Evolutionary conservation across 140 eudicot species (phyloP).

Genomic region (Bidens hawaiensis): DNA sequence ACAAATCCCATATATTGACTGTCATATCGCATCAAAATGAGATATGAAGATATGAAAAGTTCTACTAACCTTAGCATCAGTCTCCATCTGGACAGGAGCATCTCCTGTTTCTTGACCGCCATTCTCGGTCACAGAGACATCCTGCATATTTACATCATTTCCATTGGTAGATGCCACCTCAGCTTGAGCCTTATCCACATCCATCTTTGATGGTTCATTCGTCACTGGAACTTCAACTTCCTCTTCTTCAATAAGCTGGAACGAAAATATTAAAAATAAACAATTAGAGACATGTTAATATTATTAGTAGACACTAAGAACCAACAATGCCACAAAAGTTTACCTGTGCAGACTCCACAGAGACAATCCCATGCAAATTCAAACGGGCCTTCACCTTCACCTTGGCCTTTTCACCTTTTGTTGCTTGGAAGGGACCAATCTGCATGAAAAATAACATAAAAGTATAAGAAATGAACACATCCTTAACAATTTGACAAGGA

Average conservation of each 20-base stretch:
- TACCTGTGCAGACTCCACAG: slow-evolving; percentile 87
- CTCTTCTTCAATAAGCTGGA: slow-evolving; percentile 90
- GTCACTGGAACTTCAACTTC: slow-evolving; percentile 81
- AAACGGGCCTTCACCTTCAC: slow-evolving; percentile 77
- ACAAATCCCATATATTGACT: not conserved
- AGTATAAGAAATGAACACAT: not conserved
- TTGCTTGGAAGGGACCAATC: slow-evolving; percentile 91
- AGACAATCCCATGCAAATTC: slow-evolving; percentile 84
- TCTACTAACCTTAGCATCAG: slow-evolving; percentile 66
- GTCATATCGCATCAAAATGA: not conserved
- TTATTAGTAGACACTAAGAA: not conserved
- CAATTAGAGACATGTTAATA: not conserved
- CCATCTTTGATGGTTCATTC: slow-evolving; percentile 72
- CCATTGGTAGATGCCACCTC: slow-evolving; percentile 41
- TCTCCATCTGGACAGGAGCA: slow-evolving; percentile 73
- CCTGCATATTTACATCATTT: slow-evolving; percentile 83
- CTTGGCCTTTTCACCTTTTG: slow-evolving; percentile 69
- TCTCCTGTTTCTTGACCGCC: slow-evolving; percentile 61
- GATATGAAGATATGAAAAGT: too few species aligned
- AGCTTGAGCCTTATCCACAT: slow-evolving; percentile 57
- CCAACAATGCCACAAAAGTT: not conserved
- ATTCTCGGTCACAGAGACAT: slow-evolving; percentile 72
- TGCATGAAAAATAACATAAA: too few species aligned
- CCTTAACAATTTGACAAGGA: not conserved
- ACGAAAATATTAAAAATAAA: not conserved